These are phyloP conservation scores for Camellia granthamiana DNA, from an alignment of 148 eudicot genomes.

Conservation along the genomic window DNA sequence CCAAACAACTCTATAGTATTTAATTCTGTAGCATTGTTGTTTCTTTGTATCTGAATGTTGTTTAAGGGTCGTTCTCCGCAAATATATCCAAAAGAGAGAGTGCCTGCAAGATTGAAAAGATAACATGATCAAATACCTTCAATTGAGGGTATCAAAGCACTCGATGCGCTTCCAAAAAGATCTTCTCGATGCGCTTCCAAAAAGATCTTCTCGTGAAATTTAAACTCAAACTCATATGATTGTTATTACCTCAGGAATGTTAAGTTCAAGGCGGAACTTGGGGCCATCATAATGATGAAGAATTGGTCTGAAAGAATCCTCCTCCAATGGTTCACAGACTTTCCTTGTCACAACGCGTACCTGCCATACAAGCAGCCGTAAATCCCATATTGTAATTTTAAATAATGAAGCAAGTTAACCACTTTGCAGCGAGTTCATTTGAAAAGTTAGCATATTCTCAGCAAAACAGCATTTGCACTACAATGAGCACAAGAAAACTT, in stretches of 20 bases:
- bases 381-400: neutral
- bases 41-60: neutral
- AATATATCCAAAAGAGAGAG: conserved; percentile 68
- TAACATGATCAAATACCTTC: neutral
- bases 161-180: too few species aligned
- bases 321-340: conserved; percentile 83
- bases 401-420: neutral
- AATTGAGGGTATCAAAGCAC: too few species aligned
- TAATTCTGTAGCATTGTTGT: neutral
- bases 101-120: conserved; percentile 46
- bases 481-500: neutral
- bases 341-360: conserved; percentile 86
- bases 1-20: neutral
- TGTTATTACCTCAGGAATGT: conserved; percentile 79
- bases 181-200: too few species aligned
- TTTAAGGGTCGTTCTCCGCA: conserved; percentile 22
- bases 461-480: neutral
- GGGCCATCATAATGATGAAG: conserved; percentile 99
- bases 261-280: conserved; percentile 94
- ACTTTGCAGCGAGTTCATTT: neutral
- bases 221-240: neutral
- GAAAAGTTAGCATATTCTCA: neutral
- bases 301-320: conserved; percentile 97
- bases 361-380: conserved; percentile 20
- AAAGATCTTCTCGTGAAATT: too few species aligned